Conservation (phyloP, 208 protist genomes). For the Trypanosoma cruzi region DNA sequence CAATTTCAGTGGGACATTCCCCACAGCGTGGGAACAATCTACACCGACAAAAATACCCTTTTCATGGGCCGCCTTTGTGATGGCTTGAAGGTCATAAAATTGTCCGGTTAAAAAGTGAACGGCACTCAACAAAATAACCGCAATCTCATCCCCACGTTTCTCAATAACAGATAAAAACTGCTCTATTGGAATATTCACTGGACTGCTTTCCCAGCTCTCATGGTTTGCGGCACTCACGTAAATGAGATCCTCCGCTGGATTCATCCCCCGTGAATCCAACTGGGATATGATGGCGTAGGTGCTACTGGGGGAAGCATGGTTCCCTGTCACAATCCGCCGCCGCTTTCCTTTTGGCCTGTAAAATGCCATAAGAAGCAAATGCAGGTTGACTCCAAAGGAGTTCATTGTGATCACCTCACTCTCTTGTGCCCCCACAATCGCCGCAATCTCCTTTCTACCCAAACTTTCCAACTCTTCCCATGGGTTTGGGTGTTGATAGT, state of each 20-base stretch:
- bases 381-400: slow-evolving; percentile 93
- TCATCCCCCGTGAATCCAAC: slow-evolving; percentile 80
- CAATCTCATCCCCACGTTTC: slow-evolving; percentile 83
- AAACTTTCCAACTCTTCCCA: slow-evolving; percentile 91
- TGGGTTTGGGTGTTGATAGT: slow-evolving; percentile 77
- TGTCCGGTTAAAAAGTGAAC: slow-evolving; percentile 96
- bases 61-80: slow-evolving; percentile 84
- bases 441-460: slow-evolving; percentile 57
- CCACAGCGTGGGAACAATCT: slow-evolving; percentile 95
- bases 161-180: slow-evolving; percentile 85
- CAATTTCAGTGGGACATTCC: slow-evolving; percentile 92
- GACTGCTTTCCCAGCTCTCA: slow-evolving; percentile 42
- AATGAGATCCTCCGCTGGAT: slow-evolving; percentile 55
- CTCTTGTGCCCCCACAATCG: slow-evolving; percentile 82
- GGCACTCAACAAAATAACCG: slow-evolving; percentile 85
- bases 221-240: slow-evolving; percentile 42
- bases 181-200: slow-evolving; percentile 61
- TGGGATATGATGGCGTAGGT: slow-evolving; percentile 90
- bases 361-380: slow-evolving; percentile 92
- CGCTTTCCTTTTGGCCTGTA: slow-evolving; percentile 88
- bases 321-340: slow-evolving; percentile 94
- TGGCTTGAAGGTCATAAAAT: slow-evolving; percentile 91
- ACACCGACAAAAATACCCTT: slow-evolving; percentile 89
- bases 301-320: slow-evolving; percentile 68
- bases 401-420: slow-evolving; percentile 95